A percentile compares a stretch with the other conserved stretches of the same genome.
Evolutionary conservation across 805 yeast genomes (phyloP).

Genomic region (Nakazawaea peltata): DNA sequence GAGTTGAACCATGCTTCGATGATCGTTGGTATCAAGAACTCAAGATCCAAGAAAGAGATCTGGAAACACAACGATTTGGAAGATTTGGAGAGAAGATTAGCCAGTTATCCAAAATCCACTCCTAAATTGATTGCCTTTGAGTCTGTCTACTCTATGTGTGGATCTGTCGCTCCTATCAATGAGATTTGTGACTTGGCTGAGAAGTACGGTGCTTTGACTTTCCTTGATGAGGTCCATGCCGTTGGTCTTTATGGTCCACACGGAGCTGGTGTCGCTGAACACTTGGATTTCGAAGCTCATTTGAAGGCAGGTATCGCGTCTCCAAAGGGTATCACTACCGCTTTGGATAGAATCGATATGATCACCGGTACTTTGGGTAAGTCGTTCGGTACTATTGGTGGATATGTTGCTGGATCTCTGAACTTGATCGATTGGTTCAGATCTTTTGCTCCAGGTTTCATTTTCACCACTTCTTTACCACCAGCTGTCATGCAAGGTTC

Average conservation of each 20-base stretch:
- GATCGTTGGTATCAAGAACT: slow-evolving; percentile 93
- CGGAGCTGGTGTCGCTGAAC: slow-evolving; percentile 99
- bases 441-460: slow-evolving; percentile 95
- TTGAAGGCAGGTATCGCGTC: slow-evolving; percentile 55
- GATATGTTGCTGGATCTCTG: slow-evolving; percentile 87
- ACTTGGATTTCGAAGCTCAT: slow-evolving; percentile 81
- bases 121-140: slow-evolving; percentile 97
- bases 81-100: slow-evolving; percentile 74
- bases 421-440: slow-evolving; percentile 90
- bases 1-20: slow-evolving; percentile 94
- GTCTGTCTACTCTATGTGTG: slow-evolving; percentile 97
- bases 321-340: slow-evolving; percentile 45
- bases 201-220: slow-evolving; percentile 94
- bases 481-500: slow-evolving; percentile 99
- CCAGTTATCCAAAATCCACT: slow-evolving; percentile 72
- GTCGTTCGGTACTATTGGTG: slow-evolving; percentile 96
- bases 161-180: slow-evolving; percentile 91
- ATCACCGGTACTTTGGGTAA: slow-evolving; percentile 97
- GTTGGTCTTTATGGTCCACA: slow-evolving; percentile 99
- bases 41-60: slow-evolving; percentile 79
- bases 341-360: slow-evolving; percentile 88
- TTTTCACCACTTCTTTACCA: slow-evolving; percentile 93
- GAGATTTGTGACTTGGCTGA: slow-evolving; percentile 93
- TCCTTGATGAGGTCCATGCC: slow-evolving; percentile 97
- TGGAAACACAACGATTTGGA: slow-evolving; percentile 85